Evolutionary conservation across 768 basidiomycete genomes (phyloP).

Genomic region (Calocybe cyanea): DNA sequence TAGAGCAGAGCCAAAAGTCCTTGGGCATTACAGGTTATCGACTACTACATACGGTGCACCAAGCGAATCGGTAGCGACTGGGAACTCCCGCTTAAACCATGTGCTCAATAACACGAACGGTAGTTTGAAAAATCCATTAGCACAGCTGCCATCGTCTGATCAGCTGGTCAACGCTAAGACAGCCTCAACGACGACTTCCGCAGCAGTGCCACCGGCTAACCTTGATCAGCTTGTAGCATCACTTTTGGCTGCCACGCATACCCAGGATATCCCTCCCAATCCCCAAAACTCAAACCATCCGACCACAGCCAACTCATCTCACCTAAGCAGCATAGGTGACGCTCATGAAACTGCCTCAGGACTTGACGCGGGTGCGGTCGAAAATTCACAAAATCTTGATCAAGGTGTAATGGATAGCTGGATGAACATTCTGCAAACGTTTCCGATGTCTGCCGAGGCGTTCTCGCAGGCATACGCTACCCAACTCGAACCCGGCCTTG

Average conservation of each 20-base stretch:
- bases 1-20: constrained; percentile 16
- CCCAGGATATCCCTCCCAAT: constrained; percentile 5
- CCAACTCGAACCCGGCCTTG: constrained; percentile 1
- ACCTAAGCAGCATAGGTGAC: too few species aligned
- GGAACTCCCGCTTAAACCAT: constrained; percentile 15
- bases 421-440: constrained; percentile 47
- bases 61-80: constrained; percentile 10
- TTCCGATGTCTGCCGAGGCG: constrained; percentile 32
- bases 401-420: constrained; percentile 43
- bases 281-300: not conserved
- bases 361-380: not conserved
- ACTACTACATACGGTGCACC: constrained; percentile 28
- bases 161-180: constrained; percentile 7
- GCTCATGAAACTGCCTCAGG: not conserved
- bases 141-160: not conserved
- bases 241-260: constrained; percentile 30
- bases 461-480: constrained; percentile 17
- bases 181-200: not conserved
- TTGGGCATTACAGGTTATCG: constrained; percentile 29
- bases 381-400: constrained; percentile 24
- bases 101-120: constrained; percentile 25
- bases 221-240: constrained; percentile 39
- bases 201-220: constrained; percentile 21
- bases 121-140: constrained; percentile 1
- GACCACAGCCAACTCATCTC: too few species aligned